These are phyloP conservation scores for Zygotorulaspora florentina DNA, from an alignment of 805 yeast species.

Conservation along the genomic window DNA sequence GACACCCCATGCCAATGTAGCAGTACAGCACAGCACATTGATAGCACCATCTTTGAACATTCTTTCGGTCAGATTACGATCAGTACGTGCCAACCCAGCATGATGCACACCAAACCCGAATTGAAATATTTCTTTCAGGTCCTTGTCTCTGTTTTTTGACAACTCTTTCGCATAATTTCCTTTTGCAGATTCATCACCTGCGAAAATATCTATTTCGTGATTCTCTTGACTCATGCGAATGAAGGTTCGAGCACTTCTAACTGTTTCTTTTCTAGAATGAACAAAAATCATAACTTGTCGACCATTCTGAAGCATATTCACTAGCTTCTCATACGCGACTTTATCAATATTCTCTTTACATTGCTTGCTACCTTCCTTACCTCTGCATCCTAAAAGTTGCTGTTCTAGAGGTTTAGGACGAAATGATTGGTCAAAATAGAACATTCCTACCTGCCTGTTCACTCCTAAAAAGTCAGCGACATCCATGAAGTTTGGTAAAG, in stretches of 20 bases:
- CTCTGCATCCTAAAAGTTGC: constrained; percentile 78
- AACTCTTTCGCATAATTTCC: constrained; percentile 58
- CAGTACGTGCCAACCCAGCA: constrained; percentile 93
- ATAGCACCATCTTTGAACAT: constrained; percentile 83
- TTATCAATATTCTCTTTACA: constrained; percentile 67
- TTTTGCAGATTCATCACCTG: constrained; percentile 22
- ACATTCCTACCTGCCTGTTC: constrained; percentile 85
- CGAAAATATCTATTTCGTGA: constrained; percentile 48
- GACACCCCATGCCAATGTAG: constrained; percentile 99
- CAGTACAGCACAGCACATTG: constrained; percentile 89
- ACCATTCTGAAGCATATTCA: constrained; percentile 61
- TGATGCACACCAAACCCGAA: constrained; percentile 92
- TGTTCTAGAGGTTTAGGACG: constrained; percentile 93
- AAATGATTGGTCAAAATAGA: constrained; percentile 88
- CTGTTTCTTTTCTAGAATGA: constrained; percentile 91
- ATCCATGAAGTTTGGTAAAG: constrained; percentile 84
- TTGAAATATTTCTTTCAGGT: constrained; percentile 71
- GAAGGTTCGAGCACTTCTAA: constrained; percentile 71
- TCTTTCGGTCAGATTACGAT: constrained; percentile 83
- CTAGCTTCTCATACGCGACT: constrained; percentile 70
- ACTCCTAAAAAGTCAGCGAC: constrained; percentile 95
- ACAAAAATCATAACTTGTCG: constrained; percentile 96
- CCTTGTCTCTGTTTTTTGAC: constrained; percentile 66
- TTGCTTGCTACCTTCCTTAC: constrained; percentile 74
- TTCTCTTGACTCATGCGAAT: constrained; percentile 62